Base-by-base conservation (phyloP, 2,329 filamentous ascomycete genomes). In the Kalaharituber pfeilii region DNA sequence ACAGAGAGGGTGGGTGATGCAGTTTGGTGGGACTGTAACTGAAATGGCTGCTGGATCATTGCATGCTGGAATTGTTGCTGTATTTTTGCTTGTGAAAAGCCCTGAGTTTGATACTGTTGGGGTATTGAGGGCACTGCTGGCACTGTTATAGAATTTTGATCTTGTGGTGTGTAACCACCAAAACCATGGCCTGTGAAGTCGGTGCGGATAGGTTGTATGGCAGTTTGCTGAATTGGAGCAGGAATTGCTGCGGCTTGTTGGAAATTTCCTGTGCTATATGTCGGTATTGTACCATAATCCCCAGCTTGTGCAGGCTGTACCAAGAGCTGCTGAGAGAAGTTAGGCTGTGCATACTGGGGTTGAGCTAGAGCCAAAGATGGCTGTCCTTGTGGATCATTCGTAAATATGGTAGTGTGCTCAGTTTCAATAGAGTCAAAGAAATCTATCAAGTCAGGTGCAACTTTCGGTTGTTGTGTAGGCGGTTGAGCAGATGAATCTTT, bases 371-470 rank as follows among this genome's bases (percentile, higher is more conserved):
- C 54, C 39, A 64, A 60, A 28, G 52, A 53, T 29, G 57, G 56
- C 33, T 63, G 61, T 42, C 62, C 61, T 50, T 69, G 69, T 56
- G 65, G 66, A 57, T 66, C 65, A 59, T 67, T 73, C 1, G 68
- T 65, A 33, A 69, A 74, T 74, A 85, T 77, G 1, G 81, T 73
- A 51, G 84, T 84, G 67, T 91, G 86, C 60, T 88, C 87, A 65
- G 86, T 80, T 65, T 95, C 88, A 64, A 94, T 94, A 5, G 86
- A 88, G 65, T 82, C 89, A 67, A 94, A 94, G 69, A 94, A 95
- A 71, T 89, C 91, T 65, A 94, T 96, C 57, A 93, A 73, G 71
- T 93, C 84, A 26, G 81, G 79, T 62, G 77, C 80, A 26, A 60
- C 57, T 81, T 79, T 1, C 76, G 80, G 67, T 82, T 86, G 30